Evolutionary conservation across 2,329 filamentous ascomycete genomes (phyloP).

Genomic region (Colletotrichum ledebouriae): DNA sequence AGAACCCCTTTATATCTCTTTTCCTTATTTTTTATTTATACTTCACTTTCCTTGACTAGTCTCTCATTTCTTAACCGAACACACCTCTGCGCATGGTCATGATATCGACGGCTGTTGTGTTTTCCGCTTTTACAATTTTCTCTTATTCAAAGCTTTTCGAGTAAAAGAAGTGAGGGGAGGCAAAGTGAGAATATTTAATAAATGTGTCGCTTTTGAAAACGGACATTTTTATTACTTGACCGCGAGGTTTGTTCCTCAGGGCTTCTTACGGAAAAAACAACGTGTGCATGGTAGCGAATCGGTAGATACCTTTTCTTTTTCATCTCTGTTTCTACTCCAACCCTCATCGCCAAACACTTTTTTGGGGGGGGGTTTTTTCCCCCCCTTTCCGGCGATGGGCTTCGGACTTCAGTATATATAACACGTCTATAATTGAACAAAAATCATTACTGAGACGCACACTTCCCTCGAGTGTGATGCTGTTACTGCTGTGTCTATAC

Average conservation of each 20-base stretch:
- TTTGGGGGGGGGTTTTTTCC: no score
- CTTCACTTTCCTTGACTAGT: constrained; percentile 34
- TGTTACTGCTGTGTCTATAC: neutral
- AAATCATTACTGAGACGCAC: constrained; percentile 15
- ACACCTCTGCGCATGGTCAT: constrained; percentile 38
- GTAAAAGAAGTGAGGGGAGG: no score
- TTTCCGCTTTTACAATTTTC: constrained; percentile 11
- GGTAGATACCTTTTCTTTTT: constrained; percentile 30
- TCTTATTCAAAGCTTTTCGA: neutral
- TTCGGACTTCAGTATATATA: constrained; percentile 13
- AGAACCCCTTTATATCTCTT: constrained; percentile 39
- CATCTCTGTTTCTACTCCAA: neutral
- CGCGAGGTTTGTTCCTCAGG: constrained; percentile 20
- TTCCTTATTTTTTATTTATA: constrained; percentile 42
- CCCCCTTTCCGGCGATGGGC: constrained; percentile 1
- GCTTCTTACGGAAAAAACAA: constrained; percentile 3
- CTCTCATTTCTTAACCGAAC: constrained; percentile 19
- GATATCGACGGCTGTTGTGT: constrained; percentile 35
- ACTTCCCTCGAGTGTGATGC: neutral
- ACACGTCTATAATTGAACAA: neutral
- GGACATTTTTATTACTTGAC: constrained; percentile 12
- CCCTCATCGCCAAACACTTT: neutral
- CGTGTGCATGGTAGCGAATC: constrained; percentile 17
- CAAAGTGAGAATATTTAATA: neutral
- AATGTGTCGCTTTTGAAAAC: neutral